Evolutionary conservation across 208 protist genomes (phyloP).

Genomic region (Giardia duodenalis): DNA sequence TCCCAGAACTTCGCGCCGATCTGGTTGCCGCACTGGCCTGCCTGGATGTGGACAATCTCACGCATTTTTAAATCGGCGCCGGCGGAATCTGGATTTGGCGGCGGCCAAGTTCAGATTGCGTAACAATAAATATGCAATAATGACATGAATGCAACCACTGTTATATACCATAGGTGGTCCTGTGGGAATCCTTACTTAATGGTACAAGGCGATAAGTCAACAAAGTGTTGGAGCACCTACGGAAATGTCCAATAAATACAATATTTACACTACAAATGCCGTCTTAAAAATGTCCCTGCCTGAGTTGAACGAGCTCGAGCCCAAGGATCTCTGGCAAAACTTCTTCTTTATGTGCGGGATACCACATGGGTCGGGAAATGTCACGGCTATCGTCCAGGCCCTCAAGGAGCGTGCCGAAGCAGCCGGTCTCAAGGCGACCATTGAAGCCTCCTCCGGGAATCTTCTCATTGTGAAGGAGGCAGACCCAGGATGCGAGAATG

Average conservation of each 20-base stretch:
- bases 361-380: constrained; percentile 19
- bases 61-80: not conserved
- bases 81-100: not conserved
- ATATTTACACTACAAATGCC: too few relatives aligned
- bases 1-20: constrained; percentile 70
- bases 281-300: too few relatives aligned
- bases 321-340: constrained; percentile 14
- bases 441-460: constrained; percentile 26
- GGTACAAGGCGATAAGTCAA: too few relatives aligned
- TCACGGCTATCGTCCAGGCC: not conserved
- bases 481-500: constrained; percentile 30
- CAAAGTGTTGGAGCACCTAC: too few relatives aligned
- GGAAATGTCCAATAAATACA: too few relatives aligned
- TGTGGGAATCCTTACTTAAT: too few relatives aligned
- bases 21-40: constrained; percentile 83
- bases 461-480: constrained; percentile 38
- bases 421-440: not conserved
- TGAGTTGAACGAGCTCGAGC: too few relatives aligned
- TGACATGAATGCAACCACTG: too few relatives aligned
- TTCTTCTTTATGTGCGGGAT: constrained; percentile 26
- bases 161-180: too few relatives aligned
- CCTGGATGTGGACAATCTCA: constrained; percentile 80
- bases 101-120: not conserved
- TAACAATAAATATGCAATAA: too few relatives aligned
- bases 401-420: not conserved